Base-by-base conservation (phyloP, 1,284 basidiomycete species). In the Anthracocystis panici-leucophaei region DNA sequence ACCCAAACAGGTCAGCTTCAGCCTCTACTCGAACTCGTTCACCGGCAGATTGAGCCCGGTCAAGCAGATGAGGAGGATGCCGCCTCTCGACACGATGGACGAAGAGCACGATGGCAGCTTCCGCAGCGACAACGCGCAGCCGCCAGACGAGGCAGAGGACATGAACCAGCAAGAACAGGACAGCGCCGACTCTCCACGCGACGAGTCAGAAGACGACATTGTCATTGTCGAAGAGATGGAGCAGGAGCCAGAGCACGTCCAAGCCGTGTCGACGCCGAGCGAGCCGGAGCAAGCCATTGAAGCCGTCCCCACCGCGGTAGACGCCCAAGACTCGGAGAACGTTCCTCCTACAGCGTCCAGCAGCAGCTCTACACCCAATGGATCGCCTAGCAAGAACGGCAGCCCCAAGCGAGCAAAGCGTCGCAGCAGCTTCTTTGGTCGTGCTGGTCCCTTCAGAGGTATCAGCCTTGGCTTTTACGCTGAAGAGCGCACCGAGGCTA, bases 381-480 rank as follows among this genome's bases (percentile, higher is more conserved):
- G 21, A 8, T 62, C 71, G 5, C 65, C 71, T 23, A 57, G 52
- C 54, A 61, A 63, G 49, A 71, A 57, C 25, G 69, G 51, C 31
- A 74, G 66, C 41, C 75, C 75, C 14, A 77, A 75, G 50, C 66
- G 72, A 3, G 57, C 62, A 12, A 77, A 76, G 57, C 69, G 76
- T 29, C 68, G 76, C 38, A 76, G 69, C 65, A 76, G 76, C 62
- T 78, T 78, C 69, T 74, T 76, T 40, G 76, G 76, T 18, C 57
- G 76, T 6, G 73, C 76, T 14, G 69, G 73, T 3, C 68, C 74
- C n/a, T 71, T 78, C 56, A 38, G 44, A 21, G 72, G 62, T 3
- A 70, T 72, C 20, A 76, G 63, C 21, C 65, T 78, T 18, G 76
- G 73, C 10, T 78, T 78, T 52, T 78, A 78, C 41, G 68, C 70